Evolutionary conservation across 257 asterid genomes (phyloP), one percentile per base, ranked within the genome.

Genomic region (Mentha longifolia): DNA sequence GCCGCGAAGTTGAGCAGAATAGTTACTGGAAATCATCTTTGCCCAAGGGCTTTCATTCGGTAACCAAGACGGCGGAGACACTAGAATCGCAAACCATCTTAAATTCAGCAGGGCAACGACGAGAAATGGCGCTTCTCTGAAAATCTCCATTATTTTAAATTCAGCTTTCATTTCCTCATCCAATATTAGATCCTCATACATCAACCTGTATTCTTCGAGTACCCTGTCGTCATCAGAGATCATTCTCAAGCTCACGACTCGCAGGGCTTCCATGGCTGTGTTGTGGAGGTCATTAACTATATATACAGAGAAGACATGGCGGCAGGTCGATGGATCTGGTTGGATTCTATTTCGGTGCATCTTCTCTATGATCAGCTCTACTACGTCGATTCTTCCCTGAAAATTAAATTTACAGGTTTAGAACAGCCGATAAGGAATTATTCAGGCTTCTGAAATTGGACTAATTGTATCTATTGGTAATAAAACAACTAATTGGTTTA

Each of bases 211-310:
- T 65, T 85, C 91, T 74, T 81, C 81, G 43, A 78, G 89, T 72
- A 74, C 61, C 10, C 81, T 59, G 5, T 67, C 83, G 2, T 84
- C 76, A 71, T 70, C 85, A 19, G 95, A 88, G 69, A 94, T 85
- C 98, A 89, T 91, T 74, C 96, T 82, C 90, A 89, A 70, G 64
- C 97, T 84, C 70, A 86, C 62, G 64, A 91, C 95, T 74, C 85
- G 97, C 79, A 94, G 74, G 16, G 98, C 98, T 80, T 94, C 97
- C 86, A 89, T 78, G 66, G 92, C 97, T 19, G 92, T 91, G 74
- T 69, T 86, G 31, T 79, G 37, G 71, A 85, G 81, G 37, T 85
- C 96, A 50, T 58, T 80, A 52, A 78, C 73, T 28, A 64, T 83
- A 73, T 91, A 94, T 64, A 91, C 95, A n/a, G 81, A 30, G 75